Percentiles rank a stretch among this genome's conserved stretches.
These are phyloP conservation scores for Fusarium kyushuense DNA, from an alignment of 2,329 filamentous ascomycete genomes.

Conservation along the genomic window DNA sequence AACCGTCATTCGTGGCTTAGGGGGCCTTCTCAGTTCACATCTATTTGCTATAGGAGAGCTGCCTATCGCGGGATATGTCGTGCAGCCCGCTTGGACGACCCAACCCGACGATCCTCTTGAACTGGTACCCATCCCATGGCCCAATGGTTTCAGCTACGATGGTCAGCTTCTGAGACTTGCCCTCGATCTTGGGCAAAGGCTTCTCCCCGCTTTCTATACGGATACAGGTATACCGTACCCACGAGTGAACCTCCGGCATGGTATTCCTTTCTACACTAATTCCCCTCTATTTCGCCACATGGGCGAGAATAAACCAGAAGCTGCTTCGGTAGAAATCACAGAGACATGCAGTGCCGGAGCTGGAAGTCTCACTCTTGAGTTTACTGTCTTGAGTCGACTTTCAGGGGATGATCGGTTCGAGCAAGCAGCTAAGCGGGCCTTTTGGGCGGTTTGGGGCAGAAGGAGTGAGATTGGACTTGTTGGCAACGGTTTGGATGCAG, in stretches of 20 bases:
- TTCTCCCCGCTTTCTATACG: constrained; percentile 93
- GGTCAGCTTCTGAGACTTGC: constrained; percentile 92
- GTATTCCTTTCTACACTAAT: constrained; percentile 92
- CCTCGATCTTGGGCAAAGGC: constrained; percentile 82
- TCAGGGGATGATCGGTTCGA: constrained; percentile 92
- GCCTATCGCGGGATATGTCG: constrained; percentile 83
- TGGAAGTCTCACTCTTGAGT: constrained; percentile 94
- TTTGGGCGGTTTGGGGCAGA: constrained; percentile 96
- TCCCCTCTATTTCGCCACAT: constrained; percentile 78
- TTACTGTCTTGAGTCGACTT: constrained; percentile 88
- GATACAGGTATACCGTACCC: constrained; percentile 93
- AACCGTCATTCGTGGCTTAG: constrained; percentile 93
- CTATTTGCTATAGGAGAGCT: constrained; percentile 91
- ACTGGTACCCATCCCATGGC: constrained; percentile 73
- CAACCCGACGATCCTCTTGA: constrained; percentile 59
- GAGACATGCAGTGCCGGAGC: constrained; percentile 97
- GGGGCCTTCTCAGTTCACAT: constrained; percentile 91
- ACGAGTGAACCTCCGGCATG: constrained; percentile 88
- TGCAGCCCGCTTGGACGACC: constrained; percentile 52
- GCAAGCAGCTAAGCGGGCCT: constrained; percentile 87
- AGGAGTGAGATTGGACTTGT: constrained; percentile 88
- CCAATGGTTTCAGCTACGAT: constrained; percentile 83
- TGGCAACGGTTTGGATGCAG: constrained; percentile 91
- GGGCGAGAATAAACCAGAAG: constrained; percentile 49
- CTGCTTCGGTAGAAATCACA: constrained; percentile 75